phyloP scores from a whole-genome alignment of 2,329 filamentous ascomycete genomes.

The Tolypocladium tundrense region DNA sequence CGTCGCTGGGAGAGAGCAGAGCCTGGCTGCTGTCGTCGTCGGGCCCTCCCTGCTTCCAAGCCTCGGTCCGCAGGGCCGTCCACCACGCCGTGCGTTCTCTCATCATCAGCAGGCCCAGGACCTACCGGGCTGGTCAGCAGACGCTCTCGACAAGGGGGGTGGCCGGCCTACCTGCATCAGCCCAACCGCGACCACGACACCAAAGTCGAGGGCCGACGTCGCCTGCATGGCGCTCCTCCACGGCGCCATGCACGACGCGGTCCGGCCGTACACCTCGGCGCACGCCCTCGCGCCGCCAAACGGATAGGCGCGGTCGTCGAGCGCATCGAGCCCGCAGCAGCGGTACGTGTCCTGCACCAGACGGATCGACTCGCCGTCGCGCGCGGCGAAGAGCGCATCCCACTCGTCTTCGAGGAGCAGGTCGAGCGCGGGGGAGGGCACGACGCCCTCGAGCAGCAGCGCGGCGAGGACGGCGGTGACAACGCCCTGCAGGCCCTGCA shows the following conservation, averaged over 20 bases:
- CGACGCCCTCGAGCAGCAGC: conserved; percentile 24
- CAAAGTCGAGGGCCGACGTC: conserved; percentile 44
- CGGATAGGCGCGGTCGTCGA: conserved; percentile 52
- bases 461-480: conserved; percentile 34
- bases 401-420: conserved; percentile 50
- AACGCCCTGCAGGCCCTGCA: conserved; percentile 32
- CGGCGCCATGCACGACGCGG: conserved; percentile 35
- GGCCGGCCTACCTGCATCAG: conserved; percentile 40
- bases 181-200: conserved; percentile 40
- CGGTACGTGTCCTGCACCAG: conserved; percentile 54
- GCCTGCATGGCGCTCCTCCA: conserved; percentile 48
- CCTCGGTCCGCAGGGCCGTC: conserved; percentile 12
- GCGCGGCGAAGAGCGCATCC: conserved; percentile 39
- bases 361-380: conserved; percentile 40
- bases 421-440: conserved; percentile 21
- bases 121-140: conserved; percentile 8
- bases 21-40: conserved; percentile 11
- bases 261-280: conserved; percentile 32
- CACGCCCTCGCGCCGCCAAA: conserved; percentile 35
- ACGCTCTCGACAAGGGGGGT: neutral
- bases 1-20: conserved; percentile 17
- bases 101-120: conserved; percentile 19
- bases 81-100: conserved; percentile 19
- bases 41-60: conserved; percentile 5
- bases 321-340: conserved; percentile 55